Evolutionary conservation across 495 filamentous ascomycete species (phyloP).

Genomic region (Tricharina praecox): DNA sequence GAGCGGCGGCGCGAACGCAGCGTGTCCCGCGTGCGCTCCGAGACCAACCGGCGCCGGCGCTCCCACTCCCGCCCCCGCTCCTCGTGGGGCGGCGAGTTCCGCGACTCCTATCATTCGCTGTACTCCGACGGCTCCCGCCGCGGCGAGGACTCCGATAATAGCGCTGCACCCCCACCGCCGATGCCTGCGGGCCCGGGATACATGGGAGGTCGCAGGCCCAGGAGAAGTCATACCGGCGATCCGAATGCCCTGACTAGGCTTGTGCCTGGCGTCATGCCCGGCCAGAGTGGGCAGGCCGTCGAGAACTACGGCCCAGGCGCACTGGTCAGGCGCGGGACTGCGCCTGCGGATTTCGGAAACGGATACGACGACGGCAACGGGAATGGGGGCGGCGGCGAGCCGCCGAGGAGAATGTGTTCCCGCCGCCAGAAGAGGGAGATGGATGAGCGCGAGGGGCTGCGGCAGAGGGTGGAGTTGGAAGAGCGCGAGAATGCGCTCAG

Average conservation of each 20-base stretch:
- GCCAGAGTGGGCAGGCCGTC: too few species aligned
- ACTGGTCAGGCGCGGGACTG: too few species aligned
- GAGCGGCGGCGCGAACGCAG: neutral
- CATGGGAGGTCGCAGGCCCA: neutral
- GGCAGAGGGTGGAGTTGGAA: neutral
- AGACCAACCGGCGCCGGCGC: neutral
- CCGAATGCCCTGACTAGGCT: neutral
- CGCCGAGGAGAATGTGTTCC: too few species aligned
- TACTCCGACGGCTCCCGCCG: neutral
- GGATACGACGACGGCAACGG: too few species aligned
- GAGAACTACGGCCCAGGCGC: too few species aligned
- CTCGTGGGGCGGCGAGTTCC: neutral
- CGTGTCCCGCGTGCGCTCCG: neutral
- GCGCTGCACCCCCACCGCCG: too few species aligned
- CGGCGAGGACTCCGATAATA: neutral
- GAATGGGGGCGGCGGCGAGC: neutral
- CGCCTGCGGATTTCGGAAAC: too few species aligned
- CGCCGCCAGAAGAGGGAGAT: neutral
- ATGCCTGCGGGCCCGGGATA: neutral
- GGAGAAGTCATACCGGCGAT: neutral
- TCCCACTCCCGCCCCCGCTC: neutral
- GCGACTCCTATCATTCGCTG: constrained; percentile 1
- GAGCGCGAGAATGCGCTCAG: too few species aligned
- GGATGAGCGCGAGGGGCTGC: neutral
- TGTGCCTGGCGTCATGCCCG: neutral